These are phyloP conservation scores for Aegilops umbellulata DNA, from an alignment of 176 grass and related monocot genomes.

Conservation along the genomic window DNA sequence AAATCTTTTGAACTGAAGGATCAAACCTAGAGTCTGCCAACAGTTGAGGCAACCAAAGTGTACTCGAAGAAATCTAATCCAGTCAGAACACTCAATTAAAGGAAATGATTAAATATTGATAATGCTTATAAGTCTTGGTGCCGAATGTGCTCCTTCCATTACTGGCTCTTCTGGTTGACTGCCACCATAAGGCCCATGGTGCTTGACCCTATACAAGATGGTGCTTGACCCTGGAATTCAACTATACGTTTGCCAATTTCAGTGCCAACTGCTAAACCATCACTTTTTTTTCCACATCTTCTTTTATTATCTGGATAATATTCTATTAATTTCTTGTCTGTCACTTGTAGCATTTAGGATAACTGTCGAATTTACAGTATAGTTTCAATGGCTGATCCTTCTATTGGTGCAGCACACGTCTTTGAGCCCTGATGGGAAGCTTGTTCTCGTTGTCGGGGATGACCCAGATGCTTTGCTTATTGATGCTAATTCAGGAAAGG, in stretches of 20 bases:
- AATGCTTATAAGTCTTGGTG: background rate
- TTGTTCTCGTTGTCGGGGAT: slow-evolving; percentile 66
- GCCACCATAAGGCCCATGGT: background rate
- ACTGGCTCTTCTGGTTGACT: background rate
- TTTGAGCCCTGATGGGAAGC: slow-evolving; percentile 76
- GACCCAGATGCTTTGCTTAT: slow-evolving; percentile 65
- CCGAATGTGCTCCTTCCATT: background rate
- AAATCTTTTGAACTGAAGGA: background rate
- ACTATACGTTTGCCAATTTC: background rate
- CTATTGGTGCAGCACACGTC: slow-evolving; percentile 69
- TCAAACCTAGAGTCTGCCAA: background rate
- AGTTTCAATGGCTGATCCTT: background rate
- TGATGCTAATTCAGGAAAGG: slow-evolving; percentile 89
- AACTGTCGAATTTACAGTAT: background rate
- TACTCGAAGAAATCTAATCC: background rate
- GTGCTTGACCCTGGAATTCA: background rate
- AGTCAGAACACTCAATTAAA: background rate
- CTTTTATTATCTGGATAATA: background rate
- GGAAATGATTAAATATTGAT: background rate
- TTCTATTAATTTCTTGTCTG: background rate
- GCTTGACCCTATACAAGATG: background rate
- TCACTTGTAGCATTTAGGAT: background rate
- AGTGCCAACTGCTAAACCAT: background rate
- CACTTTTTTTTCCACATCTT: background rate
- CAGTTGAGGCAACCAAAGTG: background rate